Base-by-base conservation (phyloP, 2,329 filamentous ascomycete species). In the Aspergillus eucalypticola region DNA sequence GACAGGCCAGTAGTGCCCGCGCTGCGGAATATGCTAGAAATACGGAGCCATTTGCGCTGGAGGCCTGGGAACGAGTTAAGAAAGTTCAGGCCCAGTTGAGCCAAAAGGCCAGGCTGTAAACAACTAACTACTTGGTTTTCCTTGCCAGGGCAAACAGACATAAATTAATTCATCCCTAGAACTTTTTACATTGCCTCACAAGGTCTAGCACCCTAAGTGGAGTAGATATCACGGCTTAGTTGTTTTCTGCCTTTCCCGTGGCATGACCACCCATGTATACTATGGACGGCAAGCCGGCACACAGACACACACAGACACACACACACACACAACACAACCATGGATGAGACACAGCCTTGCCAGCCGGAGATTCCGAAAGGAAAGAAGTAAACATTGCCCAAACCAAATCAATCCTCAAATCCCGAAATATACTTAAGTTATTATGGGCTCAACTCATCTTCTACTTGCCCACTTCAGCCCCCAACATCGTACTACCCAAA, bases 1-100 rank as follows among this genome's bases (percentile, higher is more conserved):
- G 94, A 52, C 94, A 98, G 82, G 95, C 95, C 39, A 96, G 92
- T 77, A 96, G 92, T 75, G 90, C 86, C 60, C 86, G 90, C 73
- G 95, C 95, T 6, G 84, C 82, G 67, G 83, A 87, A 44, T 91
- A 96, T 76, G 92, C 84, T 1, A 80, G 79, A 58, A 85, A 86
- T 74, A 88, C 90, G 78, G 83, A 80, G 49, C 88, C 90, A 21
- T 86, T 94, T 80, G 92, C 89, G 0, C 83, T 91, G 75, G 82
- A 90, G 68, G 91, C 92, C 5, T 97, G 92, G 91, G 81, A 83
- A 60, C 77, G 92, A 67, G 88, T 93, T 60, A 75, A 84, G 69
- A 76, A 80, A 66, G 78, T 82, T 58, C 81, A 79, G 71, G 66
- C 69, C 53, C 66, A 67, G 48, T 61, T 69, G 35, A 72, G 64